phyloP scores from a whole-genome alignment of 345 rosid genomes.

The Aquilaria malaccensis region DNA sequence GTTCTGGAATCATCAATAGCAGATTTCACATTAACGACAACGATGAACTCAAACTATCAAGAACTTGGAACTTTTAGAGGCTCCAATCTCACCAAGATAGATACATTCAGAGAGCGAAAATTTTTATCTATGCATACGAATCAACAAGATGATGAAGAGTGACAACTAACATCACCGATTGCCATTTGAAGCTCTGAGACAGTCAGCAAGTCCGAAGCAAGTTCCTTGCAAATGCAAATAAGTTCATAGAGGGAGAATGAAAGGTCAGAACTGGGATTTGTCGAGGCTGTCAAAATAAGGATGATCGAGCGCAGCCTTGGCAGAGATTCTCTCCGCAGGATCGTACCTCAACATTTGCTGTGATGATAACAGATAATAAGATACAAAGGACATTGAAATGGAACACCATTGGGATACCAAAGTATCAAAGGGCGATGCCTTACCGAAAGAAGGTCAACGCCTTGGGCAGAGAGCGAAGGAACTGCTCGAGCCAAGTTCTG shows the following conservation, averaged over 20 bases:
- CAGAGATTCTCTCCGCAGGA: constrained; percentile 83
- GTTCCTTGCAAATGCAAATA: neutral
- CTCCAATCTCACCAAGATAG: too few species aligned
- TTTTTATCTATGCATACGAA: constrained; percentile 7
- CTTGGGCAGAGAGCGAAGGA: constrained; percentile 67
- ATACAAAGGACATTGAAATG: neutral
- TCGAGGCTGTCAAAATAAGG: constrained; percentile 84
- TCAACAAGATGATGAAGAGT: constrained; percentile 42
- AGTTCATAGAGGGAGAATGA: constrained; percentile 1
- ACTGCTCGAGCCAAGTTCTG: constrained; percentile 65
- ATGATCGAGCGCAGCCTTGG: constrained; percentile 86
- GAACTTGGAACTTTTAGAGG: too few species aligned
- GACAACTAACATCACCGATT: constrained; percentile 19
- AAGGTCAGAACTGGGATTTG: constrained; percentile 78
- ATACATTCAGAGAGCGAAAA: too few species aligned
- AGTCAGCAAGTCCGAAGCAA: neutral
- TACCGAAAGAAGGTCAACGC: constrained; percentile 86
- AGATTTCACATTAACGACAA: too few species aligned
- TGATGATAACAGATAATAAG: constrained; percentile 19
- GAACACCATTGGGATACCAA: neutral
- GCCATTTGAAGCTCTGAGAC: constrained; percentile 3
- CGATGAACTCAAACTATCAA: too few species aligned
- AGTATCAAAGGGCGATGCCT: neutral
- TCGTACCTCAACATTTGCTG: constrained; percentile 81
- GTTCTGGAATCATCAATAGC: too few species aligned